Percentiles rank a stretch among this genome's conserved stretches.
Evolutionary conservation across 805 yeast species (phyloP).

Genomic region (Schizosaccharomyces lindneri): DNA sequence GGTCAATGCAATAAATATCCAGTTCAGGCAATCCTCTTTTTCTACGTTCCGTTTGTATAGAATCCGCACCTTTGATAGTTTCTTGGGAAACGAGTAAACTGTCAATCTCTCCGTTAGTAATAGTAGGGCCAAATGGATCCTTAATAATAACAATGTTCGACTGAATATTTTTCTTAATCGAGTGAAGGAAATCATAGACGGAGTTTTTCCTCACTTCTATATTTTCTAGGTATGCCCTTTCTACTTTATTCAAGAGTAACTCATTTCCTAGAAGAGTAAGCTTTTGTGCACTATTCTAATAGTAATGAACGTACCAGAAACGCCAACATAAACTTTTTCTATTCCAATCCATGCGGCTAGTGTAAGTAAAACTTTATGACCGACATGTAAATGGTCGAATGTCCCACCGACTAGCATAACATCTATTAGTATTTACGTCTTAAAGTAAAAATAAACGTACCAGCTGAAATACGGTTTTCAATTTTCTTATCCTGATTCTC

Average conservation of each 20-base stretch:
- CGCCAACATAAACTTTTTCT: slow-evolving; percentile 42
- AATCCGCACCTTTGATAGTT: slow-evolving; percentile 46
- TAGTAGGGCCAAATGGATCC: slow-evolving; percentile 91
- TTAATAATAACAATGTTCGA: slow-evolving; percentile 37
- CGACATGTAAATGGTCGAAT: slow-evolving; percentile 87
- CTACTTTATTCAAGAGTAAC: slow-evolving; percentile 51
- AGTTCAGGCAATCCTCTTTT: slow-evolving; percentile 31
- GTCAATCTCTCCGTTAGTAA: slow-evolving; percentile 42
- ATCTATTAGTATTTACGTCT: not conserved
- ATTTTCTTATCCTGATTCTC: not conserved
- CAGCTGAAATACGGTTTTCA: not conserved
- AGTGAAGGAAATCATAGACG: slow-evolving; percentile 26
- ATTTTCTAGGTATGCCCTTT: slow-evolving; percentile 34
- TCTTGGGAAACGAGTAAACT: slow-evolving; percentile 64
- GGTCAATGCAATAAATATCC: slow-evolving; percentile 23
- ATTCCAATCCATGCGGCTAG: slow-evolving; percentile 39
- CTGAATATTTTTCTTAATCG: slow-evolving; percentile 22
- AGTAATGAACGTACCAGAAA: slow-evolving; percentile 11
- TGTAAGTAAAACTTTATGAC: slow-evolving; percentile 67
- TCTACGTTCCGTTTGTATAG: slow-evolving; percentile 39
- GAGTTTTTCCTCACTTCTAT: slow-evolving; percentile 25
- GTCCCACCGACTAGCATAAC: slow-evolving; percentile 64
- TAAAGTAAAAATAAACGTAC: not conserved
- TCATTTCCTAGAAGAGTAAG: slow-evolving; percentile 24
- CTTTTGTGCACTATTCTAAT: not conserved